A percentile compares a stretch with the other conserved stretches of the same genome.
These are phyloP conservation scores for Paramyrothecium roridum DNA, from an alignment of 2,329 filamentous ascomycete species.

Conservation along the genomic window DNA sequence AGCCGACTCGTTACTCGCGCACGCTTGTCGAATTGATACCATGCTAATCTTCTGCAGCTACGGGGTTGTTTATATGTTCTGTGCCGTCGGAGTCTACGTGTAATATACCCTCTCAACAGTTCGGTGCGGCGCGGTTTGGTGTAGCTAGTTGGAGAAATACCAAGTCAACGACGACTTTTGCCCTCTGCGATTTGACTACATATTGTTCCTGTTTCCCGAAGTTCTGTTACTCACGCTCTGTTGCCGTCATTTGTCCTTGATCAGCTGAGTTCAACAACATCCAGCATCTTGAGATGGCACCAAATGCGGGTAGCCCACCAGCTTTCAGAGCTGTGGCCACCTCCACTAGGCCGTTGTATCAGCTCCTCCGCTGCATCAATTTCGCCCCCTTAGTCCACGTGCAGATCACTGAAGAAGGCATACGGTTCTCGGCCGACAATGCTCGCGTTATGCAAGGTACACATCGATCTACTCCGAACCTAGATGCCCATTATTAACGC, in stretches of 20 bases:
- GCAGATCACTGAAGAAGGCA: constrained; percentile 79
- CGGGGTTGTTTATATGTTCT: constrained; percentile 97
- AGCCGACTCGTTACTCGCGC: neutral
- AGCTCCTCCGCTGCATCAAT: constrained; percentile 55
- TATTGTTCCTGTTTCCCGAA: constrained; percentile 5
- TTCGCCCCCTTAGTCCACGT: constrained; percentile 57
- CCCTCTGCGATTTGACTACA: constrained; percentile 17
- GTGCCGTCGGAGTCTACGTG: constrained; percentile 97
- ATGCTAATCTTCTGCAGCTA: constrained; percentile 54
- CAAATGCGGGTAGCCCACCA: constrained; percentile 32
- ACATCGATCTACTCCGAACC: constrained; percentile 10
- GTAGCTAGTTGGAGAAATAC: constrained; percentile 31
- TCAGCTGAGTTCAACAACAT: neutral
- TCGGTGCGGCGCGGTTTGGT: constrained; percentile 23
- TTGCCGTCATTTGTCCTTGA: neutral
- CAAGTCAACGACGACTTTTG: constrained; percentile 23
- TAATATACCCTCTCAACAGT: constrained; percentile 52
- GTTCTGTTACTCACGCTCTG: constrained; percentile 3
- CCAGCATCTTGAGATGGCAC: constrained; percentile 18
- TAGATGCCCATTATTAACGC: constrained; percentile 5
- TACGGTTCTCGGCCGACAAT: constrained; percentile 86
- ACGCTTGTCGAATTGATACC: neutral
- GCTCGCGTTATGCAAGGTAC: constrained; percentile 87
- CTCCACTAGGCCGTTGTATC: constrained; percentile 73
- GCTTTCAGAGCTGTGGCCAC: constrained; percentile 75